Percentiles rank a stretch among this genome's conserved stretches.
These are phyloP conservation scores for Leccinum rimulosum DNA, from an alignment of 768 basidiomycete genomes.

Conservation along the genomic window DNA sequence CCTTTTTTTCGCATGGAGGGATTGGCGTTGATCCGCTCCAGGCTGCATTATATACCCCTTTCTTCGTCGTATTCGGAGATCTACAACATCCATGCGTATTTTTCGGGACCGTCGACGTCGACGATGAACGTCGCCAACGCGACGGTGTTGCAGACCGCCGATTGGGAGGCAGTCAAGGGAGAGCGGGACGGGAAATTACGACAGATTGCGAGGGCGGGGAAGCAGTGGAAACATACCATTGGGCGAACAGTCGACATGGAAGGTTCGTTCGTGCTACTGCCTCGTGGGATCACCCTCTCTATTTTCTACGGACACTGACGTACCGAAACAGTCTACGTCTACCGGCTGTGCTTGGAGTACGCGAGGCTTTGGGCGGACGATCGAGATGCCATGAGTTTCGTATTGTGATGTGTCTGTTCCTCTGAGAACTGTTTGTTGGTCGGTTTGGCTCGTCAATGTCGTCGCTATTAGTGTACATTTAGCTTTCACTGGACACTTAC, in stretches of 20 bases:
- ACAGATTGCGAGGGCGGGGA: conserved; percentile 88
- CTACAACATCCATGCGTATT: conserved; percentile 92
- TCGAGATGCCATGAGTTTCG: conserved; percentile 62
- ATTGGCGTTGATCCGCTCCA: conserved; percentile 26
- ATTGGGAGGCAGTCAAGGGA: conserved; percentile 31
- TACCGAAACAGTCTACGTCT: conserved; percentile 66
- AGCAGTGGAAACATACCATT: conserved; percentile 85
- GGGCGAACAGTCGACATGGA: conserved; percentile 90
- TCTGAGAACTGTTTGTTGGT: background rate
- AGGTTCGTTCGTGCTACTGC: conserved; percentile 47
- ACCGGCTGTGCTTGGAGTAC: conserved; percentile 86
- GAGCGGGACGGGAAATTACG: conserved; percentile 73
- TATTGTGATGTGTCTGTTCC: conserved; percentile 13
- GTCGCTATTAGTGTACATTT: background rate
- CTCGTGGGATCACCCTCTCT: background rate
- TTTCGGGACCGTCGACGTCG: conserved; percentile 75
- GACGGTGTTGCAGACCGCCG: conserved; percentile 35
- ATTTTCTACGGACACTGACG: background rate
- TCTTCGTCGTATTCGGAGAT: conserved; percentile 86
- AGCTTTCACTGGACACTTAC: background rate
- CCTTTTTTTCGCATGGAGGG: background rate
- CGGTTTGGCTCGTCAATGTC: background rate
- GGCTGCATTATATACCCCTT: conserved; percentile 95
- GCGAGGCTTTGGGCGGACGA: conserved; percentile 83
- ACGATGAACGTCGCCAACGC: conserved; percentile 54